phyloP scores from a whole-genome alignment of 495 filamentous ascomycete genomes.

The Thermothielavioides terrestris region DNA sequence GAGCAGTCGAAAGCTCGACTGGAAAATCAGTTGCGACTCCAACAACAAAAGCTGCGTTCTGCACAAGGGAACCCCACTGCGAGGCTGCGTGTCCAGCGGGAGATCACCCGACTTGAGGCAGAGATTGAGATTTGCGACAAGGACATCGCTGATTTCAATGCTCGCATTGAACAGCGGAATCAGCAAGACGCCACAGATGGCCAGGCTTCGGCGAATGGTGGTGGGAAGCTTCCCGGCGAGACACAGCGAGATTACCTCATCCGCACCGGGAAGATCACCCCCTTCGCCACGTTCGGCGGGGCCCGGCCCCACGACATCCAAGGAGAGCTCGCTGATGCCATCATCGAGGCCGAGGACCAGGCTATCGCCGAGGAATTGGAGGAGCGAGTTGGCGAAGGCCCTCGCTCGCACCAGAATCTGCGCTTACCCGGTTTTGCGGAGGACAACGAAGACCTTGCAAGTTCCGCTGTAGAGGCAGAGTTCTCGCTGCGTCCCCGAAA shows the following conservation, averaged over 20 bases:
- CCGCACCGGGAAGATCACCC: constrained; percentile 93
- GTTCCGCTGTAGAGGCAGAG: constrained; percentile 34
- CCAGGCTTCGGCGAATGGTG: constrained; percentile 27
- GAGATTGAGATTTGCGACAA: constrained; percentile 51
- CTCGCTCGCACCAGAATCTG: constrained; percentile 71
- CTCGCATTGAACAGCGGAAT: constrained; percentile 67
- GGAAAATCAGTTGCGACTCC: constrained; percentile 33
- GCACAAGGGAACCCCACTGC: constrained; percentile 30
- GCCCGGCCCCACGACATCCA: constrained; percentile 44
- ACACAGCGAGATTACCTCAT: constrained; percentile 83
- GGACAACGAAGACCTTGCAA: constrained; percentile 22
- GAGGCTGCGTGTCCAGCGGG: constrained; percentile 46
- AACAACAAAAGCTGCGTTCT: constrained; percentile 35
- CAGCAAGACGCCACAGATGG: constrained; percentile 39
- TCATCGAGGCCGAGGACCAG: constrained; percentile 68
- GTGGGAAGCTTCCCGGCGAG: constrained; percentile 59
- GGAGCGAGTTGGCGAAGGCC: constrained; percentile 49
- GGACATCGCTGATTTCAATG: constrained; percentile 69
- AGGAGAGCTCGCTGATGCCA: constrained; percentile 58
- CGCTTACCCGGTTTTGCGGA: constrained; percentile 68
- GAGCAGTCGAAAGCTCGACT: constrained; percentile 48
- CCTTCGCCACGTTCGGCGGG: constrained; percentile 66
- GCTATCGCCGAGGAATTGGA: constrained; percentile 42
- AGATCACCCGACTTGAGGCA: constrained; percentile 53
- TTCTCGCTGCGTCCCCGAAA: constrained; percentile 45